Conservation (phyloP, 768 basidiomycete genomes). For the Suillus lakei region DNA sequence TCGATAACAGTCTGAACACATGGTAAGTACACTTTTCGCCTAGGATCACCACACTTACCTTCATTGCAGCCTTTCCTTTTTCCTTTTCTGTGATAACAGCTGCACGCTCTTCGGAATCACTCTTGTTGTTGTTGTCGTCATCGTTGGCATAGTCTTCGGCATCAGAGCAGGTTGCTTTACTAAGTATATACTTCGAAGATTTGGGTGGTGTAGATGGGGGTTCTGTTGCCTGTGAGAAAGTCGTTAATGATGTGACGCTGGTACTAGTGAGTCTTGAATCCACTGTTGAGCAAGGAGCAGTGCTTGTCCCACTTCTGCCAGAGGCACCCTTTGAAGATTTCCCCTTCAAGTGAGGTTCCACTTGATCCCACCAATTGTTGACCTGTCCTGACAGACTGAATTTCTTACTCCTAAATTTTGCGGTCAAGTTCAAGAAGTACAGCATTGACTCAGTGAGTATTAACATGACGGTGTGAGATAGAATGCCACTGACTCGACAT, state of each 20-base stretch:
- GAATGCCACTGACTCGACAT: neutral
- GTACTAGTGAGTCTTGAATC: neutral
- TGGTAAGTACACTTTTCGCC: neutral
- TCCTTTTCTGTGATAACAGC: neutral
- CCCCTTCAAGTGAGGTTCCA: neutral
- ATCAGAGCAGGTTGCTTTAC: neutral
- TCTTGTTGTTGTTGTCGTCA: neutral
- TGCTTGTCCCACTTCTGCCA: neutral
- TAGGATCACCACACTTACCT: neutral
- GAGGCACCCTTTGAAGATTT: neutral
- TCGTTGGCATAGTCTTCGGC: no score
- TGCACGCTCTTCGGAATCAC: neutral
- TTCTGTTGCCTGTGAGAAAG: neutral
- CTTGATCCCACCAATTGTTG: neutral
- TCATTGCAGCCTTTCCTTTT: neutral
- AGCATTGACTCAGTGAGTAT: slow-evolving; percentile 9
- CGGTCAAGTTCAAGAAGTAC: slow-evolving; percentile 6
- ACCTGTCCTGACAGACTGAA: slow-evolving; percentile 3
- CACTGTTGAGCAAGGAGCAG: neutral
- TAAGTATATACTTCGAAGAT: neutral
- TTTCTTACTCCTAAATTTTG: slow-evolving; percentile 3
- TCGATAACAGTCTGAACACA: neutral
- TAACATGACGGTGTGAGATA: slow-evolving; percentile 2
- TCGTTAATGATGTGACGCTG: neutral
- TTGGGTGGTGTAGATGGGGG: neutral